Percentiles rank a stretch among this genome's conserved stretches.
These are phyloP conservation scores for Flaveria bidentis DNA, from an alignment of 129 eudicot species.

Conservation along the genomic window DNA sequence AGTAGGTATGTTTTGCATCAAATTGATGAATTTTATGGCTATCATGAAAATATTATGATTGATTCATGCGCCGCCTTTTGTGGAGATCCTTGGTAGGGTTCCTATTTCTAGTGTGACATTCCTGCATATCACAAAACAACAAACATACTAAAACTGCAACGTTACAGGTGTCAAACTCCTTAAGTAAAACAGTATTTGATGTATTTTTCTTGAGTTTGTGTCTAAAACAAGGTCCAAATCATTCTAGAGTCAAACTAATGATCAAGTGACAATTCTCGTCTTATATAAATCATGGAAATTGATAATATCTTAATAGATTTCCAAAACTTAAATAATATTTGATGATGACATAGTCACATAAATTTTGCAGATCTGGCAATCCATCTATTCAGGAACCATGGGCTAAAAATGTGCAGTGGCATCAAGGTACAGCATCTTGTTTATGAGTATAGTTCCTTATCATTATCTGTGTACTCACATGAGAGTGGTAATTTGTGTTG, in stretches of 20 bases:
- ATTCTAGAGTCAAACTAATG: background rate
- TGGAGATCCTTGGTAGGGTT: background rate
- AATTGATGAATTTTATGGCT: background rate
- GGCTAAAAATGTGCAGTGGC: conserved; percentile 78
- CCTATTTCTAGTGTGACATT: background rate
- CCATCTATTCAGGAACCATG: conserved; percentile 72
- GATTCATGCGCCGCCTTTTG: background rate
- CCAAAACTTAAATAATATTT: background rate
- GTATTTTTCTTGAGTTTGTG: background rate
- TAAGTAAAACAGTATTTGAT: background rate
- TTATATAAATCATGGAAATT: background rate
- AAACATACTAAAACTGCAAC: background rate
- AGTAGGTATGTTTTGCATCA: conserved; percentile 63
- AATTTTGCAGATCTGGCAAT: conserved; percentile 67
- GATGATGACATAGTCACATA: background rate
- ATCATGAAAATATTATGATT: background rate
- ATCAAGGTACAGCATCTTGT: conserved; percentile 57
- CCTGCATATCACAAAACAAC: background rate
- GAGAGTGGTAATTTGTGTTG: background rate
- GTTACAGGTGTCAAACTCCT: background rate
- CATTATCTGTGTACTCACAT: conserved; percentile 7
- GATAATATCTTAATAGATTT: background rate
- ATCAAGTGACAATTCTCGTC: background rate
- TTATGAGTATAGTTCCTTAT: background rate
- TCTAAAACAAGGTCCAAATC: background rate